Evolutionary conservation across 352 stramenopile genomes (phyloP), one percentile per base, ranked within the genome.

Genomic region (Phytophthora tentaculata): DNA sequence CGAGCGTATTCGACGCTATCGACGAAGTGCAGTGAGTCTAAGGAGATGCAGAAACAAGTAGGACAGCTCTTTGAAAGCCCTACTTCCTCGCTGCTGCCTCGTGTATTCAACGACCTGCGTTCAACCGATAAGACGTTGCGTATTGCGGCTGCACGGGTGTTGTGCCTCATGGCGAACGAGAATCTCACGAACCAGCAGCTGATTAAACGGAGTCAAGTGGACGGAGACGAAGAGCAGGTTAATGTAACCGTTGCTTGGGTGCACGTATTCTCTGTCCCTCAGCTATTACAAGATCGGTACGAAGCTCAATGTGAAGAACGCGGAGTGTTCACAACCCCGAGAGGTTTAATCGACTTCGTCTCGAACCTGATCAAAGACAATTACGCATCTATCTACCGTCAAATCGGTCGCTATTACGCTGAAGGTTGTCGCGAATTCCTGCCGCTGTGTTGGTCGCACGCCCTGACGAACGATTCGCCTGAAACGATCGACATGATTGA

Each of bases 121-220:
- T 71, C 71, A 2, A 68, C 52, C 0, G 80, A 91, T 61, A 67
- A 74, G 39, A 80, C 79, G 28, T 48, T 89, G 23, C 75, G 83
- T 1, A 67, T 86, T 41, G 77, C 74, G 0, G 68, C 80, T 1
- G 66, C 80, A 28, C 76, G 83, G 0, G 64, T 89, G 17, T 35
- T 91, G 20, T 87, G 80, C n/a, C 70, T 81, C 9, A 70, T 81
- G 50, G 67, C 71, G 51, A 83, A 87, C 56, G 80, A 91, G 56
- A 89, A 71, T 43, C 58, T 77, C 29, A 61, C 53, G n/a, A 70
- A 69, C 48, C 72, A 79, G 43, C 62, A 76, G 49, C 26, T 59
- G 14, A 66, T 71, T 56, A 64, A 68, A 13, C 57, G 47, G 2
- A 66, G 43, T 45, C 43, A 67, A 29, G 23, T 28, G 8, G 26